Evolutionary conservation across 2,329 filamentous ascomycete genomes (phyloP).

Genomic region (Chaetomium globosum): DNA sequence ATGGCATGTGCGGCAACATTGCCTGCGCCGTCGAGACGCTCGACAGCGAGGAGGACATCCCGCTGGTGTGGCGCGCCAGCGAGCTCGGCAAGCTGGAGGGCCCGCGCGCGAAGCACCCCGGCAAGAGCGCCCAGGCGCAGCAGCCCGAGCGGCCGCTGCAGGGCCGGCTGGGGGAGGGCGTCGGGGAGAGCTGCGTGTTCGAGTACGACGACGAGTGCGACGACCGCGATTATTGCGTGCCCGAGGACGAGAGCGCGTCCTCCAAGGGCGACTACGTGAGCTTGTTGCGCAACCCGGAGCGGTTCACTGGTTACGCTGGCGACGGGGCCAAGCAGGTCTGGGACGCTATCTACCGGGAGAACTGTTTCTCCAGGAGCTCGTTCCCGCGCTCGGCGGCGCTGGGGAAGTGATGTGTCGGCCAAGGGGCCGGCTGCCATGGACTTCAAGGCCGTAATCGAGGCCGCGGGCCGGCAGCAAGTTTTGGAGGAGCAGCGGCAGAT

Average conservation of each 20-base stretch:
- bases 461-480: conserved; percentile 61
- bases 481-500: conserved; percentile 62
- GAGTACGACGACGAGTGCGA: conserved; percentile 98
- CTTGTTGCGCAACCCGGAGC: conserved; percentile 87
- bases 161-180: conserved; percentile 79
- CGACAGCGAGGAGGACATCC: conserved; percentile 93
- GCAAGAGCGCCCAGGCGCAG: conserved; percentile 70
- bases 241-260: conserved; percentile 84
- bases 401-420: conserved; percentile 51
- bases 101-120: conserved; percentile 86
- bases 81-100: conserved; percentile 91
- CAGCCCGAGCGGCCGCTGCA: conserved; percentile 73
- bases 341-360: conserved; percentile 96
- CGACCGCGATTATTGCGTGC: conserved; percentile 93
- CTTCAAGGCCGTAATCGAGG: conserved; percentile 63
- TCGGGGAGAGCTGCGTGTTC: conserved; percentile 93
- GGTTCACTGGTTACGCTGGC: conserved; percentile 92
- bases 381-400: conserved; percentile 63
- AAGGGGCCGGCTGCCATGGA: conserved; percentile 60
- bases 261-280: conserved; percentile 96
- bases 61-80: conserved; percentile 84
- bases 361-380: conserved; percentile 79
- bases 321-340: conserved; percentile 85
- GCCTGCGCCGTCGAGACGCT: conserved; percentile 94
- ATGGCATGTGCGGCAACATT: conserved; percentile 94